Base-by-base conservation (phyloP, 441 rosid genomes). In the Bruguiera hainesii region DNA sequence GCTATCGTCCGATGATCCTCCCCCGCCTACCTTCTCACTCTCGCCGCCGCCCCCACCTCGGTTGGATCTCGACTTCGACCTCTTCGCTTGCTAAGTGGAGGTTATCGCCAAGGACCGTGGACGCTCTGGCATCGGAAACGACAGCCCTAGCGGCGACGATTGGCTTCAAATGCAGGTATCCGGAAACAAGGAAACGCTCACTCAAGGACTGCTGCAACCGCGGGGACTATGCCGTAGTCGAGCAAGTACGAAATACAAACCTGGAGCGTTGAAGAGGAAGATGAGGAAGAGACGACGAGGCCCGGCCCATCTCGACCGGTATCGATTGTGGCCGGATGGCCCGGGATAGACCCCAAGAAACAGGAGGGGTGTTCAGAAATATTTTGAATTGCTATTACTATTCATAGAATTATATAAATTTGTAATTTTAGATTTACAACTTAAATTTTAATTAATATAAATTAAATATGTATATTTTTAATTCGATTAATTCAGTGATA, bases 11-110 rank as follows among this genome's bases (percentile, higher is more conserved):
- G 71, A 73, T 18, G 71, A 74, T 37, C 78, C 80, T 60, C 69
- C 80, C 7, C 62, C 74, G 42, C 70, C 80, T 37, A 71, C 87
- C 64, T 65, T 61, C 18, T 35, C 19, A 1, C 49, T 31, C 1
- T 46, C 80, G 18, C 71, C 68, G 3, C 67, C 78, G 16, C 80
- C 82, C 18, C 79, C 81, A 26, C 74, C 74, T 28, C 13, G 76
- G 69, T 71, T 79, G 84, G 23, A 72, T 67, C 60, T 37, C 42
- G 42, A 37, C 33, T 52, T 76, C 81, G 50, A 76, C 77, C 56
- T 76, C 77, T 63, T 75, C 80, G 20, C 79, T 65, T 1, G 71
- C 76, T 18, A 83, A 72, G 61, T 79, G 83, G 56, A 78, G 75
- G 61, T 69, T 73, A 28, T 72, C 78, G 25, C 78, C 58, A 49